Evolutionary conservation across 345 rosid genomes (phyloP).

Genomic region (Erodium maritimum): DNA sequence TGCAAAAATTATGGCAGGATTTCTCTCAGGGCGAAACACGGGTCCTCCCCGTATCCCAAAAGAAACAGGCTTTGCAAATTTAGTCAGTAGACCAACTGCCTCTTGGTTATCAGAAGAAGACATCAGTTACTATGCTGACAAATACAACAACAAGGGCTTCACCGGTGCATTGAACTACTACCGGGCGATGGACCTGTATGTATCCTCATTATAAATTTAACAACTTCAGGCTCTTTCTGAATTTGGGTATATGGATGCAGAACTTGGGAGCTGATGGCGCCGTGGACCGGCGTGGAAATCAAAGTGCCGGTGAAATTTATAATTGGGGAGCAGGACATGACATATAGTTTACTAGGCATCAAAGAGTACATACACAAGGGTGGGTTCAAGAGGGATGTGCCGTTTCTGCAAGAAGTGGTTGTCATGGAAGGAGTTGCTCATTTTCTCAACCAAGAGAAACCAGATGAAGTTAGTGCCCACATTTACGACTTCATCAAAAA

Average conservation of each 20-base stretch:
- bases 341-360: slow-evolving; percentile 9
- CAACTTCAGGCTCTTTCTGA: too few species aligned
- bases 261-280: slow-evolving; percentile 6
- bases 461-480: slow-evolving; percentile 17
- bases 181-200: slow-evolving; percentile 50
- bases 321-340: slow-evolving; percentile 20
- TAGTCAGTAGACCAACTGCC: slow-evolving; percentile 25
- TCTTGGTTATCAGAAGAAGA: slow-evolving; percentile 61
- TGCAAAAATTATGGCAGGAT: slow-evolving; percentile 33
- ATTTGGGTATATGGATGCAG: too few species aligned
- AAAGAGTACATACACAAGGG: slow-evolving; percentile 22
- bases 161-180: slow-evolving; percentile 76
- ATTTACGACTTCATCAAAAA: slow-evolving; percentile 18
- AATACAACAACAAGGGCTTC: slow-evolving; percentile 54
- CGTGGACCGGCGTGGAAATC: not conserved
- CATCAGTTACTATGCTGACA: slow-evolving; percentile 31
- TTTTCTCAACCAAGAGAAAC: slow-evolving; percentile 23
- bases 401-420: slow-evolving; percentile 17
- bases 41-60: slow-evolving; percentile 41
- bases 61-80: slow-evolving; percentile 32
- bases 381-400: slow-evolving; percentile 16
- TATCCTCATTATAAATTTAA: too few species aligned
- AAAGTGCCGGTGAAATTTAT: slow-evolving; percentile 4
- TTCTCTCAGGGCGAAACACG: slow-evolving; percentile 36
- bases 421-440: slow-evolving; percentile 31